Evolutionary conservation across 1,139 yeast genomes (phyloP), one percentile per base, ranked within the genome.

Genomic region (Pichia sp.): DNA sequence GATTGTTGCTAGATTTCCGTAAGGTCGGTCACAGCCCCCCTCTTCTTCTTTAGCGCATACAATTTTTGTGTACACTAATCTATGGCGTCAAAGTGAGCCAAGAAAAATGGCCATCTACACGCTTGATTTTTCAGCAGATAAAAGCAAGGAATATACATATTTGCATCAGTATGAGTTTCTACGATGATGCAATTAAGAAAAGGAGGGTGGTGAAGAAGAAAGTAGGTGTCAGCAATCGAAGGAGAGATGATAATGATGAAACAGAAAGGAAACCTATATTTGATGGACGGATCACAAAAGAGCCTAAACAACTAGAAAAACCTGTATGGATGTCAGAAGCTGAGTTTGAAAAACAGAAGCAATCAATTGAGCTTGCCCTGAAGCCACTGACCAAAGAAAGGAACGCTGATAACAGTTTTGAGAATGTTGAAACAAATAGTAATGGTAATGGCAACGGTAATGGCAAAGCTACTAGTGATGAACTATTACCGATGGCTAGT

Each of bases 131-230:
- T 9, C 5, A 14, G 19, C 10, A 6, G 18, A 26, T 3, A n/a
- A n/a, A n/a, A n/a, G n/a, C n/a, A 10, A 24, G 12, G 11, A 24
- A 24, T 24, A 24, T 24, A 24, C 12, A 12, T 12, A 24, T 12
- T 24, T 24, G n/a, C n/a, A n/a, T n/a, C 7, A 28, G 31, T 7
- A 34, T 34, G 36, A 34, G 36, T 18, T 22, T 38, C 8, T 28
- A 21, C 9, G 38, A 35, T 22, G 40, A 41, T 26, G 53, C 38
- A 15, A 19, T 43, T 17, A 38, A 38, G 15, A 53, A 44, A 35
- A 53, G 51, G 40, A 49, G 52, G 35, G 42, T 52, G 32, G 43
- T 51, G 12, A 42, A 51, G n/a, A 51, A 46, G 25, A 48, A 47
- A 12, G 28, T 31, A 9, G 26, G 36, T 3, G 41, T 39, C 10